phyloP scores from a whole-genome alignment of 495 filamentous ascomycete species.

The Cryomyces minteri region DNA sequence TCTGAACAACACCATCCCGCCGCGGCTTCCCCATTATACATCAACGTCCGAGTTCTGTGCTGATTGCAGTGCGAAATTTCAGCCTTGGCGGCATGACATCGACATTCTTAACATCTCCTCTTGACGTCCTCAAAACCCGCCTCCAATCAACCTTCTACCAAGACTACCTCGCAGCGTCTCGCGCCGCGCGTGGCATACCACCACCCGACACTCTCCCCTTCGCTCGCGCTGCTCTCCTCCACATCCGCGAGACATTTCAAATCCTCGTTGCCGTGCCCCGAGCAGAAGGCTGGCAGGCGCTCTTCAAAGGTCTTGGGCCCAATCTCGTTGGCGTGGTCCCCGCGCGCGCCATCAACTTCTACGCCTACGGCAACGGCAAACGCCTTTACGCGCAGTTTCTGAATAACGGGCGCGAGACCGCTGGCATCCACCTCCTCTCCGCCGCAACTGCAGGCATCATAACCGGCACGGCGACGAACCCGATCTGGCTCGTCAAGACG shows the following conservation, averaged over 20 bases:
- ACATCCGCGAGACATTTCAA: slow-evolving; percentile 61
- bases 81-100: slow-evolving; percentile 80
- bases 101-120: slow-evolving; percentile 66
- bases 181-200: slow-evolving; percentile 27
- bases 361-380: slow-evolving; percentile 78
- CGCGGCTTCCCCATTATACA: neutral
- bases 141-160: slow-evolving; percentile 88
- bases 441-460: slow-evolving; percentile 58
- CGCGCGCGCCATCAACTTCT: slow-evolving; percentile 76
- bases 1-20: neutral
- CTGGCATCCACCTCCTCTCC: slow-evolving; percentile 53
- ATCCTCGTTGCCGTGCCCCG: slow-evolving; percentile 62
- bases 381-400: slow-evolving; percentile 46
- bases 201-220: slow-evolving; percentile 27
- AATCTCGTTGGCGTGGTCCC: slow-evolving; percentile 79
- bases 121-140: slow-evolving; percentile 81
- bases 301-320: slow-evolving; percentile 80
- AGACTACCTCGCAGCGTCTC: slow-evolving; percentile 31
- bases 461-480: slow-evolving; percentile 75
- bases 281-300: slow-evolving; percentile 59
- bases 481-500: slow-evolving; percentile 87
- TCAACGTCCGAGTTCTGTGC: slow-evolving; percentile 1
- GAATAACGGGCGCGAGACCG: slow-evolving; percentile 44
- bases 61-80: slow-evolving; percentile 3
- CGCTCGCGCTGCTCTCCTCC: slow-evolving; percentile 30